A percentile compares a stretch with the other conserved stretches of the same genome.
Conservation (phyloP, 352 stramenopile genomes). For the Globisporangium cylindrosporum region DNA sequence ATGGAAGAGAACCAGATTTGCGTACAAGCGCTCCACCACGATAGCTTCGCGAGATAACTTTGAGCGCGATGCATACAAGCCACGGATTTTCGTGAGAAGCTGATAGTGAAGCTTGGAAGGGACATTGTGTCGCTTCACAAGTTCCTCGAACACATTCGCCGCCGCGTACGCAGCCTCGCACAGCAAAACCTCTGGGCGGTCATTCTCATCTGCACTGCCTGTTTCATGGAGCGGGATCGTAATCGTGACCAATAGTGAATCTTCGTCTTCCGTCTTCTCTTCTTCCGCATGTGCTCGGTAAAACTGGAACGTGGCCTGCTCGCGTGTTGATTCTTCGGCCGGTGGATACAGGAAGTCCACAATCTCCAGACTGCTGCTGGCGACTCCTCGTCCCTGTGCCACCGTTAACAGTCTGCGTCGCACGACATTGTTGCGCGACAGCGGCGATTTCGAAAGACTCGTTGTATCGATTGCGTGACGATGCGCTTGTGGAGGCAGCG, state of each 20-base stretch:
- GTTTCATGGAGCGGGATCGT: slow-evolving; percentile 23
- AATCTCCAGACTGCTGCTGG: slow-evolving; percentile 58
- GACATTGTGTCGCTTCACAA: slow-evolving; percentile 52
- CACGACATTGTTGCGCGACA: slow-evolving; percentile 38
- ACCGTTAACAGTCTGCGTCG: slow-evolving; percentile 54
- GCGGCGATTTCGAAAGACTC: slow-evolving; percentile 40
- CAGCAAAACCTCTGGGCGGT: slow-evolving; percentile 18
- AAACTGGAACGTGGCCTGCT: slow-evolving; percentile 60
- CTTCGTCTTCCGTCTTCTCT: slow-evolving; percentile 18
- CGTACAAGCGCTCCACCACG: slow-evolving; percentile 67
- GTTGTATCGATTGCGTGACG: slow-evolving; percentile 57
- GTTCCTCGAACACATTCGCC: slow-evolving; percentile 43
- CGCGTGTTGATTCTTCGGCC: slow-evolving; percentile 8
- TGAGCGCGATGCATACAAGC: slow-evolving; percentile 33
- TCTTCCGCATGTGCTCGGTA: slow-evolving; percentile 32
- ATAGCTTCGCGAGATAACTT: slow-evolving; percentile 38
- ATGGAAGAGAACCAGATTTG: slow-evolving; percentile 72
- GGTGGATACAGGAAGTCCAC: slow-evolving; percentile 50
- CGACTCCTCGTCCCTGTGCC: slow-evolving; percentile 38
- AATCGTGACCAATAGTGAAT: slow-evolving; percentile 37
- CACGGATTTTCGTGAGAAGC: slow-evolving; percentile 64
- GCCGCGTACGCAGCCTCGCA: slow-evolving; percentile 26
- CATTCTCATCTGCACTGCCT: slow-evolving; percentile 20
- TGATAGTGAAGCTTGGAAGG: slow-evolving; percentile 71
- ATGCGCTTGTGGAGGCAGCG: slow-evolving; percentile 64